Conservation (phyloP, 1,284 basidiomycete species). For the Exsudoporus floridanus region DNA sequence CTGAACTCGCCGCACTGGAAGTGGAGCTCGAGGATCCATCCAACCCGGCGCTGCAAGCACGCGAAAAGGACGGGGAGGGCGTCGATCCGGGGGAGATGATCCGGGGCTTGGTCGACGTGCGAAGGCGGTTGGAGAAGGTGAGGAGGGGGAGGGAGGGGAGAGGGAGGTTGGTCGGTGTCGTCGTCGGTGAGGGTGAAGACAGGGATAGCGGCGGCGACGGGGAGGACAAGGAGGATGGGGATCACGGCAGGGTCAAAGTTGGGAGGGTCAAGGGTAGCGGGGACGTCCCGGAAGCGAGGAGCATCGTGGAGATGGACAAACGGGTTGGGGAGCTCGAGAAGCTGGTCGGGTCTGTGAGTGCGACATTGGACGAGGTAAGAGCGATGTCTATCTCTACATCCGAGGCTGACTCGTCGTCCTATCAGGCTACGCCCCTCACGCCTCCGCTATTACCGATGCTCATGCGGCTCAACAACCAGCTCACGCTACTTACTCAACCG, state of each 20-base stretch:
- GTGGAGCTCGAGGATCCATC: slow-evolving; percentile 68
- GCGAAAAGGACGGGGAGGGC: slow-evolving; percentile 51
- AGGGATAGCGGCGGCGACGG: slow-evolving; percentile 16
- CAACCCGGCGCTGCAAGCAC: slow-evolving; percentile 53
- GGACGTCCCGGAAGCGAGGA: slow-evolving; percentile 43
- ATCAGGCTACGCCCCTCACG: slow-evolving; percentile 55
- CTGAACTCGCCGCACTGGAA: slow-evolving; percentile 65
- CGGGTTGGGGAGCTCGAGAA: slow-evolving; percentile 80
- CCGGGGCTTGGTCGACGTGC: slow-evolving; percentile 70
- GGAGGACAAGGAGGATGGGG: slow-evolving; percentile 12
- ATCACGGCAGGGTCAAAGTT: slow-evolving; percentile 16
- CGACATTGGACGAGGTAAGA: slow-evolving; percentile 70
- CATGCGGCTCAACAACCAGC: slow-evolving; percentile 79
- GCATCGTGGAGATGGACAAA: slow-evolving; percentile 70
- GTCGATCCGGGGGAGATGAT: slow-evolving; percentile 75
- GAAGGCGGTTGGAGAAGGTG: slow-evolving; percentile 65
- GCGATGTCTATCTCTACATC: not conserved
- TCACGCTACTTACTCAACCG: slow-evolving; percentile 90
- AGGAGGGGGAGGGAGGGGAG: slow-evolving; percentile 63
- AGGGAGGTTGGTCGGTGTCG: slow-evolving; percentile 59
- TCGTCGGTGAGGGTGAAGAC: slow-evolving; percentile 46
- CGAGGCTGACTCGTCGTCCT: slow-evolving; percentile 2
- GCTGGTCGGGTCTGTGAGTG: slow-evolving; percentile 71
- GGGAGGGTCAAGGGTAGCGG: slow-evolving; percentile 13
- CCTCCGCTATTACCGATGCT: slow-evolving; percentile 82